Base-by-base conservation (phyloP, 2,329 filamentous ascomycete genomes). In the Pyricularia sp. region DNA sequence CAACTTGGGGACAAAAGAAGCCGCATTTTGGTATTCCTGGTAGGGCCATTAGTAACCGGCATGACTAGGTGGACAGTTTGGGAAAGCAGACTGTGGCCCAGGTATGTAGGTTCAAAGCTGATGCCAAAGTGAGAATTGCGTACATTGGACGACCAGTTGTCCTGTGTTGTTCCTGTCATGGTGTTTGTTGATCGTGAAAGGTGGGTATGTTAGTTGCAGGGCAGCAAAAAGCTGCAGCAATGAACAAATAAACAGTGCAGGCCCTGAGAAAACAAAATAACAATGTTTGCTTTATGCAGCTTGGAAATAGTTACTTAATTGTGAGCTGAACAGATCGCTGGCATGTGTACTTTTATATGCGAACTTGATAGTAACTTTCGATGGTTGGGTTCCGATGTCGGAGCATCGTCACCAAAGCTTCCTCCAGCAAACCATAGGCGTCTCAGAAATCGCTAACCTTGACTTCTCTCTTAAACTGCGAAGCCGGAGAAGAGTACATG, bases 1-100 rank as follows among this genome's bases (percentile, higher is more conserved):
- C 11, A 90, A 79, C 73, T 87, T 86, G 3, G 88, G 87, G 10
- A 90, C 88, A 73, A 90, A 90, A 0, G 85, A 84, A 9, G 88
- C 88, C 1, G 87, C 84, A 69, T 84, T 79, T 70, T 87, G 84
- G 74, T 90, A 90, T 36, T 83, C 83, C 85, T 88, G 42, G 10
- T 64, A 5, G 12, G 20, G n/a, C 26, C 31, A 36, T 65, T 28
- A 65, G n/a, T 20, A 4, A 50, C 7, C 42, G 20, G 20, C 31
- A 10, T 25, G 33, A 10, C 14, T 36, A 12, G 17, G 30, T 26
- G 14, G 33, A 31, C 11, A 17, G 10, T 36, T 30, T 7, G 17
- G 6, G 25, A 33, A 33, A 33, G 10, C 31, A 33, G 9, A 33
- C 10, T 10, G 31, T 33, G 10, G 31, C 10, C 9, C 9, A 33